Percentiles rank a stretch among this genome's conserved stretches.
These are phyloP conservation scores for Diutina sp. DNA, from an alignment of 1,139 yeast genomes.

Conservation along the genomic window DNA sequence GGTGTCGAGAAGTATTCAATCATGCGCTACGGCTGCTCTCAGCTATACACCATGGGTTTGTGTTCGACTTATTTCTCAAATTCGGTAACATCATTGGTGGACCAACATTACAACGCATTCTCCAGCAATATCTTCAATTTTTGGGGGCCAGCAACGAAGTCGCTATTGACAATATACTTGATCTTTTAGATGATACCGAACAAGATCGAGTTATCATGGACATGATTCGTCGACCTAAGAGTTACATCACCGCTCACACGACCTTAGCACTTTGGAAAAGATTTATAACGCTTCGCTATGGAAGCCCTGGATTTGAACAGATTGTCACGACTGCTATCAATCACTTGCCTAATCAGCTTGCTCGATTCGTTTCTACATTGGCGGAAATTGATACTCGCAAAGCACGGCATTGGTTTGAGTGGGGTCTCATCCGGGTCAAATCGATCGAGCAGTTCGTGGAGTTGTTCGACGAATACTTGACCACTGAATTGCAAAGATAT, in stretches of 20 bases:
- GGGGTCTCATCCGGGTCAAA: slow-evolving; percentile 30
- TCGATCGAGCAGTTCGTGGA: slow-evolving; percentile 53
- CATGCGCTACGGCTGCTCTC: not conserved
- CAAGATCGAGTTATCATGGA: not conserved
- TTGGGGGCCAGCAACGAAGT: not conserved
- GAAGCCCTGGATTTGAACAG: slow-evolving; percentile 12
- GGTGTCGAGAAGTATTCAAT: not conserved
- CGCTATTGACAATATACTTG: not conserved
- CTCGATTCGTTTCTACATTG: slow-evolving; percentile 35
- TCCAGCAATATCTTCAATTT: not conserved
- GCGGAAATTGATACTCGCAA: slow-evolving; percentile 30
- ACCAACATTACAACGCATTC: not conserved
- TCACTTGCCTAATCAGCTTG: slow-evolving; percentile 51
- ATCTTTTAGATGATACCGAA: not conserved
- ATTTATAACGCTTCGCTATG: not conserved
- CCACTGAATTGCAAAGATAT: not conserved
- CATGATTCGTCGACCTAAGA: not conserved
- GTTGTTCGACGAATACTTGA: slow-evolving; percentile 43
- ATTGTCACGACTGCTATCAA: slow-evolving; percentile 24
- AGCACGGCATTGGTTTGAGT: slow-evolving; percentile 36
- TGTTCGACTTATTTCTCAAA: not conserved
- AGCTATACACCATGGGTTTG: not conserved
- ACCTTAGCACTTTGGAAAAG: not conserved
- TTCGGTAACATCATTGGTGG: not conserved
- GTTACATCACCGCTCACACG: not conserved